phyloP scores from a whole-genome alignment of 495 filamentous ascomycete species.

The Cladorrhinum samala region DNA sequence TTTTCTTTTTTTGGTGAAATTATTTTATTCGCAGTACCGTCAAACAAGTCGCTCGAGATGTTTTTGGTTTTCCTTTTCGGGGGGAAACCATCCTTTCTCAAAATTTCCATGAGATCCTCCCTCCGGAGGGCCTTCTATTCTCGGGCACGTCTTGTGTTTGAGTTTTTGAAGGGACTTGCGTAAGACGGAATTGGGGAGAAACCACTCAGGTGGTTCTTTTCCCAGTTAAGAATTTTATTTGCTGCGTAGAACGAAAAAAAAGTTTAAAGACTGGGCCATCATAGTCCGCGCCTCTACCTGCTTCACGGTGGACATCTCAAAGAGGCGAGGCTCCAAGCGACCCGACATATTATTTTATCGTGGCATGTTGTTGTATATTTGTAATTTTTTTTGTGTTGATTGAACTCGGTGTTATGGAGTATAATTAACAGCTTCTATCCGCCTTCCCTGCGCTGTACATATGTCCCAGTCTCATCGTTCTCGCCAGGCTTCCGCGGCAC shows the following conservation, averaged over 20 bases:
- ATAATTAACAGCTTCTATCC: no score
- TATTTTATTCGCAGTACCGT: neutral
- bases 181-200: conserved; percentile 19
- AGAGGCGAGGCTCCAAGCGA: conserved; percentile 48
- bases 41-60: neutral
- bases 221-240: neutral
- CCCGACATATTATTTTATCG: conserved; percentile 37
- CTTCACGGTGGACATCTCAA: conserved; percentile 20
- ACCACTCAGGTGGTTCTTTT: neutral
- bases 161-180: conserved; percentile 43
- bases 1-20: neutral
- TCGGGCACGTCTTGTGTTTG: conserved; percentile 44
- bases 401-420: no score
- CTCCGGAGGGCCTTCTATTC: conserved; percentile 41
- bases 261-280: no score
- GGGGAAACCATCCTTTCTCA: neutral
- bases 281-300: conserved; percentile 48
- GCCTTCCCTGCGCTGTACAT: no score
- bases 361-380: neutral
- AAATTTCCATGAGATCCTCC: conserved; percentile 9
- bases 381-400: conserved; percentile 2
- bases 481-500: no score
- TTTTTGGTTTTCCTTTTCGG: neutral
- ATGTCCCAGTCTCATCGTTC: no score
- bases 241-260: no score